Base-by-base conservation (phyloP, 176 grass and related monocot species). In the Oryza meyeriana region DNA sequence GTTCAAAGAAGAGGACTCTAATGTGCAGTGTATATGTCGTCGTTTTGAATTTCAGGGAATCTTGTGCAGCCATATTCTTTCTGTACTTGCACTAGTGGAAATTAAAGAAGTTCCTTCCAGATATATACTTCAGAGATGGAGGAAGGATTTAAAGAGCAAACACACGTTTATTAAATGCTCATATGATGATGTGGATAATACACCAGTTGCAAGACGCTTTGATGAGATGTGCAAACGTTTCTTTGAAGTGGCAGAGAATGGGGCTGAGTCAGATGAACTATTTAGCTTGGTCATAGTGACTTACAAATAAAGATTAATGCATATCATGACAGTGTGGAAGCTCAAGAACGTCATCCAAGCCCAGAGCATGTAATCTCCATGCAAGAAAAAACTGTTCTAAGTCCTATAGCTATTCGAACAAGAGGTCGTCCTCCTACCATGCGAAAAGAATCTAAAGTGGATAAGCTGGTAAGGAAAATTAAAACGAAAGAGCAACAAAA, bases 101-200 rank as follows among this genome's bases (percentile, higher is more conserved):
- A 52, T 45, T 14, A 57, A 71, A 39, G 79, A 81, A 75, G 63
- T 83, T 13, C 72, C 30, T n/a, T 76, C 71, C 30, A 63, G 68
- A 68, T 84, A 66, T 55, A 61, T 76, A 26, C 34, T 76, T 34
- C 61, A 84, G 41, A 40, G 61, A 7, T 84, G 81, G 81, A 75
- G 72, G 18, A 84, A 69, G 52, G 72, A 58, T 67, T 84, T 76
- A n/a, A 66, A 76, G 31, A 12, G 14, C n/a, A 26, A 26, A 14
- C 65, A 80, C n/a, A 70, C 6, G 6, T 70, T 17, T 61, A 76
- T 76, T 61, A 39, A 4, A 8, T 4, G 8, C 1, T 76, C 5
- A 13, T 61, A 14, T 4, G 57, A 27, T 26, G 32, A 61, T 39
- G 33, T 39, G 32, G 22, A 35, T 11, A 17, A 39, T 61, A 16